Evolutionary conservation across 2,329 filamentous ascomycete species (phyloP), one percentile per base, ranked within the genome.

Genomic region (Hysterium pulicare): DNA sequence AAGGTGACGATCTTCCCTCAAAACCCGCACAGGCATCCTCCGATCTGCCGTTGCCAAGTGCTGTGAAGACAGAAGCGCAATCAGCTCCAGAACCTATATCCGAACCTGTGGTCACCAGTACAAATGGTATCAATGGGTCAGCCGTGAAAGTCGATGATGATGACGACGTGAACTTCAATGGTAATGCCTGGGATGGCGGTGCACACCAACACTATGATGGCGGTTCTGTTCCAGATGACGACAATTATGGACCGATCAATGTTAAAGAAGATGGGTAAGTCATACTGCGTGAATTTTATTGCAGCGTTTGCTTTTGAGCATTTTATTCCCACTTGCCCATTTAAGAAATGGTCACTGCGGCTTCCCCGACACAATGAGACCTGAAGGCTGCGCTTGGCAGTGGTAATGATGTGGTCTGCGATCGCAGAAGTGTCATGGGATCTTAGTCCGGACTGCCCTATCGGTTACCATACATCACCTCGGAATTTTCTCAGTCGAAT

Each of bases 211-310:
- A 58, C 5, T 60, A 58, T 28, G 61, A 61, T 44, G 58, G 58
- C 37, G 55, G 49, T 33, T 54, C 55, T 9, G 54, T 61, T 33
- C 61, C 63, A 24, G 32, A 51, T 23, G 64, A 71, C 23, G 68
- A 71, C 38, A 67, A 73, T 42, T 71, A 73, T 46, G 69, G 69
- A 24, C 69, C 70, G 46, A 82, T 86, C 48, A 85, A 83, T 47
- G 87, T 90, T 44, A 94, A 94, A 70, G 88, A 94, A 80, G 88
- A 94, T 64, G 88, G 88, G 88, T 94, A 83, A 90, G 88, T 68
- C 7, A 13, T 13, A n/a, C n/a, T n/a, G n/a, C n/a, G n/a, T n/a
- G n/a, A n/a, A n/a, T n/a, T n/a, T n/a, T n/a, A n/a, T n/a, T n/a
- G n/a, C n/a, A n/a, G n/a, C n/a, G n/a, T 40, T 33, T 21, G 16